Evolutionary conservation across 257 asterid genomes (phyloP).

Genomic region (Primulina huaijiensis): DNA sequence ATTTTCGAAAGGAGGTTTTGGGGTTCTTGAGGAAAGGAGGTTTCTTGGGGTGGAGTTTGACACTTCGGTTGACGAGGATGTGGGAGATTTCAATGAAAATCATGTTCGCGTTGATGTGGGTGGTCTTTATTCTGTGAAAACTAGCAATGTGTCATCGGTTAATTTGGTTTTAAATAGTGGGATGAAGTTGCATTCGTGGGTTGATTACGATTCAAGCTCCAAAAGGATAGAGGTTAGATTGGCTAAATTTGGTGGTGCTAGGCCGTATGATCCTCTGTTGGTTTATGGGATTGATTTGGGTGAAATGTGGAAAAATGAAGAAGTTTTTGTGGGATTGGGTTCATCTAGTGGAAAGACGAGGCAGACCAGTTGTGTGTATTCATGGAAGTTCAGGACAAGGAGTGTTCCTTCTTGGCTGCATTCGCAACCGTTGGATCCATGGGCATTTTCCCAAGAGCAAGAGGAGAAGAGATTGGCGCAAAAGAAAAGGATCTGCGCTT

Average conservation of each 20-base stretch:
- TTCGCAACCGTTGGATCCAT: conserved; percentile 65
- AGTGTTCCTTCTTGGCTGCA: conserved; percentile 64
- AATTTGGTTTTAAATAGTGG: conserved; percentile 63
- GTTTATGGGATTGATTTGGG: conserved; percentile 61
- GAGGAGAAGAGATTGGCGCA: conserved; percentile 33
- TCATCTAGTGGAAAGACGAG: conserved; percentile 53
- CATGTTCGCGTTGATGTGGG: conserved; percentile 60
- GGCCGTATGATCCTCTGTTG: conserved; percentile 62
- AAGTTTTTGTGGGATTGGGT: conserved; percentile 64
- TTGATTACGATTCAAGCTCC: conserved; percentile 75
- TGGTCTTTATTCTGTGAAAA: conserved; percentile 48
- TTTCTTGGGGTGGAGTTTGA: conserved; percentile 63
- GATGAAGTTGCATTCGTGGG: conserved; percentile 64
- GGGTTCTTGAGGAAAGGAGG: conserved; percentile 39
- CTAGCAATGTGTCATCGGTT: conserved; percentile 50
- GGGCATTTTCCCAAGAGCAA: conserved; percentile 26
- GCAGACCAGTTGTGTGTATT: conserved; percentile 60
- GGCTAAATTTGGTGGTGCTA: conserved; percentile 38
- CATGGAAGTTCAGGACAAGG: conserved; percentile 61
- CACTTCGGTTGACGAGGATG: conserved; percentile 40
- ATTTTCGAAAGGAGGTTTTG: conserved; percentile 37
- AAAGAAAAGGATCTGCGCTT: conserved; percentile 42
- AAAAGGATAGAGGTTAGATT: conserved; percentile 69
- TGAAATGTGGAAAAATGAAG: conserved; percentile 56
- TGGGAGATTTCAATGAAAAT: conserved; percentile 53